These are phyloP conservation scores for Orbilia oligospora DNA, from an alignment of 2,329 filamentous ascomycete genomes.

Conservation along the genomic window DNA sequence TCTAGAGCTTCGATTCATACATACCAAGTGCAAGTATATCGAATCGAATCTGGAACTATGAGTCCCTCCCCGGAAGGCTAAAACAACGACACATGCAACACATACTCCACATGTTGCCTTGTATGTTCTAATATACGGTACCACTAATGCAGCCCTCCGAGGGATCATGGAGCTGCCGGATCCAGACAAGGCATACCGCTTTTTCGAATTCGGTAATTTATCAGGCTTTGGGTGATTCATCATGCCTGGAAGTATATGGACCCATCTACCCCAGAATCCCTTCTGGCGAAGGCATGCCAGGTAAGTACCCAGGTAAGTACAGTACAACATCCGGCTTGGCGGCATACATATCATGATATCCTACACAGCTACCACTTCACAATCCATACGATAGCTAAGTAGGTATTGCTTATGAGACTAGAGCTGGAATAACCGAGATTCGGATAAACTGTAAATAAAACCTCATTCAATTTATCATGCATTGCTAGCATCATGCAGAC, in stretches of 20 bases:
- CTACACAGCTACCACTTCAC: no score
- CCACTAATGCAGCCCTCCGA: background rate
- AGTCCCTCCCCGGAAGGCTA: conserved; percentile 13
- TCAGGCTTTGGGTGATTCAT: conserved; percentile 6
- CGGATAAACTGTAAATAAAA: no score
- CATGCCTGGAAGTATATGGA: background rate
- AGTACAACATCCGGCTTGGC: background rate
- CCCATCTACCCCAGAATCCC: background rate
- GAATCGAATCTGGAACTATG: conserved; percentile 1
- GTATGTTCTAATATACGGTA: no score
- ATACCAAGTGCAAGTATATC: no score
- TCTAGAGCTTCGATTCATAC: background rate
- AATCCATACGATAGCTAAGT: no score
- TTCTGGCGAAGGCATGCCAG: background rate
- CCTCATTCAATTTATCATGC: background rate
- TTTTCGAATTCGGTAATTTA: background rate
- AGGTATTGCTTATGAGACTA: no score
- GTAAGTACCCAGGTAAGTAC: no score
- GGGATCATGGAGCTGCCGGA: background rate
- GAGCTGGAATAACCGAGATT: background rate
- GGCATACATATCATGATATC: background rate
- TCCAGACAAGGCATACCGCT: background rate
- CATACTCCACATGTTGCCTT: background rate
- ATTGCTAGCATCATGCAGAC: background rate
- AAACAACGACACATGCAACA: conserved; percentile 32